Conservation (phyloP, 805 yeast species). For the Spathaspora passalidarum region DNA sequence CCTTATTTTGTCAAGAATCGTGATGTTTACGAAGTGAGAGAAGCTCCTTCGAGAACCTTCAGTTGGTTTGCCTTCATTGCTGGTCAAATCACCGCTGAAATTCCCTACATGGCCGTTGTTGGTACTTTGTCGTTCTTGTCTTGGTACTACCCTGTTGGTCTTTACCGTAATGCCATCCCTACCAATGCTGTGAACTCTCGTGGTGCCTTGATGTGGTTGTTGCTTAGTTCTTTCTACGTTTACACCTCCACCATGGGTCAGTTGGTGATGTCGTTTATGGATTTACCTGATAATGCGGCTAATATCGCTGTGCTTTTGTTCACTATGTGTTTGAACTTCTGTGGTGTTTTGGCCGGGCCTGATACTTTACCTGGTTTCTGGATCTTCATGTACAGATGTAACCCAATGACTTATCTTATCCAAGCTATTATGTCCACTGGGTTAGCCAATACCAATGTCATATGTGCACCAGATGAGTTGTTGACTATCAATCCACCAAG, state of each 20-base stretch:
- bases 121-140: constrained; percentile 41
- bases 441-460: constrained; percentile 35
- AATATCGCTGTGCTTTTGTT: constrained; percentile 27
- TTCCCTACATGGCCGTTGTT: constrained; percentile 43
- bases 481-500: constrained; percentile 11
- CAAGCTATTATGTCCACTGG: constrained; percentile 44
- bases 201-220: constrained; percentile 39
- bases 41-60: constrained; percentile 18
- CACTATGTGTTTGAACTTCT: constrained; percentile 33
- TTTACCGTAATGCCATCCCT: constrained; percentile 49
- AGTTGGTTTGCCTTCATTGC: constrained; percentile 38
- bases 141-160: constrained; percentile 62
- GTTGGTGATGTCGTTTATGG: constrained; percentile 25
- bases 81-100: constrained; percentile 43
- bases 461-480: constrained; percentile 23
- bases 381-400: constrained; percentile 74
- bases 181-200: constrained; percentile 36
- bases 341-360: constrained; percentile 34
- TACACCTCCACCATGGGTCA: constrained; percentile 29
- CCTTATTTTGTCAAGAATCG: constrained; percentile 44
- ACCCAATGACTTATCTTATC: constrained; percentile 67
- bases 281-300: constrained; percentile 33
- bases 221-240: constrained; percentile 21
- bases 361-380: constrained; percentile 41
- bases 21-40: constrained; percentile 47